Evolutionary conservation across 1,284 basidiomycete species (phyloP).

Genomic region (Cryptococcus sp.): DNA sequence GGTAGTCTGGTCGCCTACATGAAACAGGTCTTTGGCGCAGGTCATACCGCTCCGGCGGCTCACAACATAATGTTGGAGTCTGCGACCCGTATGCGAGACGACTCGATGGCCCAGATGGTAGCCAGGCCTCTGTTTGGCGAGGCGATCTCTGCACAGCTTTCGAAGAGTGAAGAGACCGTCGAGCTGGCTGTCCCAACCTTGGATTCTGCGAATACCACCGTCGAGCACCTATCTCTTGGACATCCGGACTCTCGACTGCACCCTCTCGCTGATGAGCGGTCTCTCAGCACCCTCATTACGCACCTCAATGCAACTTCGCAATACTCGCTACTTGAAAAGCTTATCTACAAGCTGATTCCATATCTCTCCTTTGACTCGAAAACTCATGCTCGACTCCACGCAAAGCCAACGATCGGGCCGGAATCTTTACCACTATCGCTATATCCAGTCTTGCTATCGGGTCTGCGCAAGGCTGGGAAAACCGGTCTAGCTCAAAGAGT

Average conservation of each 20-base stretch:
- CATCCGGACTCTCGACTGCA: neutral
- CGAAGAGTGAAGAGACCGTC: neutral
- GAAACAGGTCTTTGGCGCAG: conserved; percentile 19
- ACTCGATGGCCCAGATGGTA: conserved; percentile 14
- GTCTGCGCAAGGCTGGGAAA: conserved; percentile 23
- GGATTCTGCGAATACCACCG: neutral
- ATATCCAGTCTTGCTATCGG: conserved; percentile 23
- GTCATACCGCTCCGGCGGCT: conserved; percentile 7
- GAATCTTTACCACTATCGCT: conserved; percentile 13
- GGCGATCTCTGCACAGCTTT: conserved; percentile 1
- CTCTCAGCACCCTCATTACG: conserved; percentile 20
- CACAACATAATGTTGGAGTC: conserved; percentile 18
- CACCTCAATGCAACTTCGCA: conserved; percentile 29
- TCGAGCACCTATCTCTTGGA: neutral
- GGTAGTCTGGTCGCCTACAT: conserved; percentile 31
- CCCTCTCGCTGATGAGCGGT: conserved; percentile 14
- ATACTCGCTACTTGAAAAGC: conserved; percentile 20
- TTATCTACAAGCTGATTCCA: conserved; percentile 30
- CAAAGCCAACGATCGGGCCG: neutral
- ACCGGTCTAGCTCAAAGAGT: conserved; percentile 35
- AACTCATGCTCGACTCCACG: neutral
- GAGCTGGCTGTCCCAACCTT: neutral
- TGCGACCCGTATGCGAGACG: conserved; percentile 11
- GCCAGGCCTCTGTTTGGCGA: conserved; percentile 23
- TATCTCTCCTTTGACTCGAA: conserved; percentile 11